A percentile compares a stretch with the other conserved stretches of the same genome.
Conservation (phyloP, 1,284 basidiomycete genomes). For the Ganoderma multipileum region DNA sequence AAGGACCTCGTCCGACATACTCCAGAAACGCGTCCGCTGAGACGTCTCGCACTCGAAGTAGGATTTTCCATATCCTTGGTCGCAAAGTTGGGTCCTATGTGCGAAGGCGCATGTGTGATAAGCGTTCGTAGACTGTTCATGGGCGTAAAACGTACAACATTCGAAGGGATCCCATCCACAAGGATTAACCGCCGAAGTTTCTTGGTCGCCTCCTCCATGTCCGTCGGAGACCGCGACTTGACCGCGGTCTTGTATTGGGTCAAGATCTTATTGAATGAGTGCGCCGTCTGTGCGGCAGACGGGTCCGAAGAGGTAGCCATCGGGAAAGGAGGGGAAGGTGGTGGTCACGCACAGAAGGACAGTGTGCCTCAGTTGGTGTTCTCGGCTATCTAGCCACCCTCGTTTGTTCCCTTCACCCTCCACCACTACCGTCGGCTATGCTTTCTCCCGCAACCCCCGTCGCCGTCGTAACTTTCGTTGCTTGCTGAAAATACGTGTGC, state of each 20-base stretch:
- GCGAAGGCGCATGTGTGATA: constrained; percentile 7
- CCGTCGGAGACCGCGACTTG: constrained; percentile 67
- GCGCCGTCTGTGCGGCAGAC: constrained; percentile 54
- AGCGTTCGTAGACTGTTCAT: neutral
- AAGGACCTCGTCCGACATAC: constrained; percentile 86
- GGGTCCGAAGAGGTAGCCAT: constrained; percentile 30
- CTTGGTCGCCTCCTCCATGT: constrained; percentile 82
- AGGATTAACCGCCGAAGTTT: constrained; percentile 85
- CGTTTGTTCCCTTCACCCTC: constrained; percentile 9
- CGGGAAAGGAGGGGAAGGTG: constrained; percentile 18
- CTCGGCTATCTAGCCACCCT: constrained; percentile 19
- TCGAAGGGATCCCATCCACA: constrained; percentile 86
- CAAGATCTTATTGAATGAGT: constrained; percentile 80
- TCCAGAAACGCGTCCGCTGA: constrained; percentile 79
- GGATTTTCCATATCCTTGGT: constrained; percentile 91
- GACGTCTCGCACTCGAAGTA: constrained; percentile 82
- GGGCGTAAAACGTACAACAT: constrained; percentile 49
- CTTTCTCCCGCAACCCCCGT: neutral
- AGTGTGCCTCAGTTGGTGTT: constrained; percentile 20
- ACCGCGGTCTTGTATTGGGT: constrained; percentile 68
- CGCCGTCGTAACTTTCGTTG: neutral
- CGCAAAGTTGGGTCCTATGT: constrained; percentile 77
- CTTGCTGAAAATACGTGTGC: neutral
- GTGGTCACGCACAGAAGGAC: constrained; percentile 18
- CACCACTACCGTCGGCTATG: constrained; percentile 6